Percentiles rank a stretch among this genome's conserved stretches.
Conservation (phyloP, 2,329 filamentous ascomycete species). For the Fusarium avenaceum region DNA sequence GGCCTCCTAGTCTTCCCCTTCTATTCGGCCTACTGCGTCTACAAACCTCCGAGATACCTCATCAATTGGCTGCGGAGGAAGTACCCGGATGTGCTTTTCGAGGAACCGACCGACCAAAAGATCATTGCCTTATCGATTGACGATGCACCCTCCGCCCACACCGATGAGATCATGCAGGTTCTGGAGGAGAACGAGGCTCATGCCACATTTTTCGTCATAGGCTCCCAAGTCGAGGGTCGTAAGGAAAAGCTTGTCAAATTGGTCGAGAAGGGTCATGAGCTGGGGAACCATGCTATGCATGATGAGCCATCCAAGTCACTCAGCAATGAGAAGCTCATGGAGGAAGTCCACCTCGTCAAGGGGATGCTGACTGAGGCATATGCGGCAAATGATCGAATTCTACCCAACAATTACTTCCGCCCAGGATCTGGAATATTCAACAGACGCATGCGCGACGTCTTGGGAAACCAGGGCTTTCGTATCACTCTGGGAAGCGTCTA, state of each 20-base stretch:
- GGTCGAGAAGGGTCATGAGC: constrained; percentile 74
- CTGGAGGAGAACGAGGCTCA: constrained; percentile 75
- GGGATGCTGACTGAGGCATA: constrained; percentile 70
- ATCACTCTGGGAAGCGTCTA: constrained; percentile 88
- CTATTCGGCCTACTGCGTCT: constrained; percentile 75
- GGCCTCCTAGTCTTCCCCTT: constrained; percentile 56
- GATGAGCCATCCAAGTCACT: constrained; percentile 81
- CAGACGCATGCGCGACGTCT: constrained; percentile 72
- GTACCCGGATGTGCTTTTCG: constrained; percentile 86
- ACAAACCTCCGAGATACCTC: constrained; percentile 81
- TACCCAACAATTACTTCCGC: constrained; percentile 77
- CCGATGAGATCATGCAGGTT: constrained; percentile 75
- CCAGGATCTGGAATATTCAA: constrained; percentile 90
- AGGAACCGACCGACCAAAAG: constrained; percentile 70
- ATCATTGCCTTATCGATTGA: constrained; percentile 88
- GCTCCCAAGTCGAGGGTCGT: constrained; percentile 74
- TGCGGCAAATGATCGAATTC: constrained; percentile 56
- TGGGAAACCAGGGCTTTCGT: constrained; percentile 73
- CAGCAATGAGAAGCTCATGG: constrained; percentile 67
- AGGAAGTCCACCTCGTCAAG: constrained; percentile 76
- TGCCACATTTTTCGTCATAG: constrained; percentile 92
- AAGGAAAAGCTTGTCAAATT: constrained; percentile 69
- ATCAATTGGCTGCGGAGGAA: constrained; percentile 77
- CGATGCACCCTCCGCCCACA: constrained; percentile 83
- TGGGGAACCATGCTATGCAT: constrained; percentile 91